These are phyloP conservation scores for Aspergillus nidulans DNA, from an alignment of 495 filamentous ascomycete genomes.

Conservation along the genomic window DNA sequence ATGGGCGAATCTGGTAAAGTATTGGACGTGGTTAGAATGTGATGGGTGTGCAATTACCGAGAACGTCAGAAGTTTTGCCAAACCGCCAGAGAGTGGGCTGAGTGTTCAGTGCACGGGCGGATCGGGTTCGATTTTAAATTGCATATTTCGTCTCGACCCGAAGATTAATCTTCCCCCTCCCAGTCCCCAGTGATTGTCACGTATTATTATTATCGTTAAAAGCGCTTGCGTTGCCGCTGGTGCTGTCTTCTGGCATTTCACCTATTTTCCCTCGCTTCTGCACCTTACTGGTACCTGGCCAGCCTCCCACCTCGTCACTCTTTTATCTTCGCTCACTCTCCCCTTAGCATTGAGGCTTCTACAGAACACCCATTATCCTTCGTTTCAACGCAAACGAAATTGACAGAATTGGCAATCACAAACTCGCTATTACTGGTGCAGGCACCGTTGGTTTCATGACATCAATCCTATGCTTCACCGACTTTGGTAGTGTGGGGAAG, in stretches of 20 bases:
- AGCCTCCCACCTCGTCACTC: background rate
- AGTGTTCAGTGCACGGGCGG: background rate
- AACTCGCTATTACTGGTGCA: background rate
- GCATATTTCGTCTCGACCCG: background rate
- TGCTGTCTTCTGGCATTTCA: background rate
- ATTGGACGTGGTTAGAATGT: background rate
- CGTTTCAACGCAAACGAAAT: background rate
- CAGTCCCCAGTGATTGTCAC: too few relatives aligned
- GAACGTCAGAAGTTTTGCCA: background rate
- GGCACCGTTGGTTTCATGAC: background rate
- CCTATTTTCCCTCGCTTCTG: background rate
- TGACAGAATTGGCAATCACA: background rate
- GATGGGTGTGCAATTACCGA: background rate
- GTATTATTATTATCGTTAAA: background rate
- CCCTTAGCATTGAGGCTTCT: background rate
- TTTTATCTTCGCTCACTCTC: background rate
- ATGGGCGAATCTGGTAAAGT: background rate
- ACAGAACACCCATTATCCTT: background rate
- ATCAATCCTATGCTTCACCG: background rate
- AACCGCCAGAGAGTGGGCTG: background rate
- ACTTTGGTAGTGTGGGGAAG: conserved; percentile 3
- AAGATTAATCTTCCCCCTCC: background rate
- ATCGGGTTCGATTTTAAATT: conserved; percentile 5
- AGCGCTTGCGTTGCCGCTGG: background rate
- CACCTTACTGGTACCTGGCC: background rate